Evolutionary conservation across 2,329 filamentous ascomycete species (phyloP).

Genomic region (Fusarium sarcochroum): DNA sequence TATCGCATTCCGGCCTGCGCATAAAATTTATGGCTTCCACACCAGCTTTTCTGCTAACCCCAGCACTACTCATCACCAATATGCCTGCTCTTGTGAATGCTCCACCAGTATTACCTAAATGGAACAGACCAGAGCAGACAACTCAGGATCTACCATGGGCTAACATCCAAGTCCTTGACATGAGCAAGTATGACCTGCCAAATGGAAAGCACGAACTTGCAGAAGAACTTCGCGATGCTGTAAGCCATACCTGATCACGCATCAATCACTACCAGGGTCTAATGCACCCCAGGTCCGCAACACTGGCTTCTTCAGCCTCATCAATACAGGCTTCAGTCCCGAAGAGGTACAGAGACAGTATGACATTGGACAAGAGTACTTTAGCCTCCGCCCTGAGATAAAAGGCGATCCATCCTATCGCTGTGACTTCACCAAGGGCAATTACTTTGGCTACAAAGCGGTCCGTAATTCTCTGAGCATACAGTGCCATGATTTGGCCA

Average conservation of each 20-base stretch:
- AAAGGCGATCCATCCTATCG: constrained; percentile 65
- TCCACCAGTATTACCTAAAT: neutral
- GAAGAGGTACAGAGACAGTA: constrained; percentile 73
- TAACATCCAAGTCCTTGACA: neutral
- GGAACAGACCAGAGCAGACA: neutral
- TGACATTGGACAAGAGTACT: constrained; percentile 71
- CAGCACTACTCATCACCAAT: neutral
- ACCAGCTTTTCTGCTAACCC: neutral
- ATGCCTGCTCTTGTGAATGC: neutral
- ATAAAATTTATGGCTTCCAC: neutral
- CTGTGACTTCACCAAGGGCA: neutral
- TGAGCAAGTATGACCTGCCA: neutral
- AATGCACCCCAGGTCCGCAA: neutral
- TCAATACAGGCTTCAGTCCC: constrained; percentile 72
- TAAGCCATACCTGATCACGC: neutral
- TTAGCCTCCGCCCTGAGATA: constrained; percentile 68
- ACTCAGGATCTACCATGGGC: neutral
- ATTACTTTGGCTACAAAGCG: constrained; percentile 5
- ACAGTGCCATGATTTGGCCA: too few species aligned
- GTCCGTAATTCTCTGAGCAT: neutral
- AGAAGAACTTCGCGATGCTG: neutral
- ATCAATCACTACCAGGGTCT: neutral
- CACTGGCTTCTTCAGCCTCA: constrained; percentile 72
- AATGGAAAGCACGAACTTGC: neutral
- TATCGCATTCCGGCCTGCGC: neutral